A percentile compares a stretch with the other conserved stretches of the same genome.
These are phyloP conservation scores for Termitomyces sp. DNA, from an alignment of 768 basidiomycete genomes.

Conservation along the genomic window DNA sequence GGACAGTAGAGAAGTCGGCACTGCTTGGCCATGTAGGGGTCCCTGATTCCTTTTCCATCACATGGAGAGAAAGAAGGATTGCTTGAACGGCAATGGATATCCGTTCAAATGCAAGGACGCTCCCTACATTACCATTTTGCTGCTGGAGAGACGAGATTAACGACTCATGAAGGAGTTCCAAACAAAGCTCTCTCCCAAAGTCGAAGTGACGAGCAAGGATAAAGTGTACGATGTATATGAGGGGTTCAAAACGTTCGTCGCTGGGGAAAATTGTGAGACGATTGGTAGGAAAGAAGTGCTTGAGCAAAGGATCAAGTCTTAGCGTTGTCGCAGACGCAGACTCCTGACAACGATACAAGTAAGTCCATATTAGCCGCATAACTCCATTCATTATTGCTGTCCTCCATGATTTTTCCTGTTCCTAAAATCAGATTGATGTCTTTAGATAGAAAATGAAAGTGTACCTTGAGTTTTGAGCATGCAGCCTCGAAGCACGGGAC, in stretches of 20 bases:
- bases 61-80: slow-evolving; percentile 63
- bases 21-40: slow-evolving; percentile 78
- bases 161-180: slow-evolving; percentile 77
- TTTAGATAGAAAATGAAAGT: neutral
- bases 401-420: slow-evolving; percentile 75
- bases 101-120: slow-evolving; percentile 61
- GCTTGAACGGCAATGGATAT: slow-evolving; percentile 74
- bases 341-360: slow-evolving; percentile 91
- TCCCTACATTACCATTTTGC: slow-evolving; percentile 35
- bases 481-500: slow-evolving; percentile 64
- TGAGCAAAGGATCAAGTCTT: slow-evolving; percentile 71
- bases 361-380: slow-evolving; percentile 86
- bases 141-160: slow-evolving; percentile 37
- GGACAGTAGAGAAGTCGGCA: slow-evolving; percentile 55
- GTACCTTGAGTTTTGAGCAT: slow-evolving; percentile 76
- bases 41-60: slow-evolving; percentile 65
- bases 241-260: slow-evolving; percentile 75
- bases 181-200: slow-evolving; percentile 74
- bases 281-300: slow-evolving; percentile 74
- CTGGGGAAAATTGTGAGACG: slow-evolving; percentile 53
- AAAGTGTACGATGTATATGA: slow-evolving; percentile 78
- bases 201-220: slow-evolving; percentile 81
- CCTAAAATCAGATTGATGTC: slow-evolving; percentile 4
- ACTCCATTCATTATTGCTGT: slow-evolving; percentile 75
- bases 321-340: slow-evolving; percentile 73